Evolutionary conservation across 768 basidiomycete species (phyloP), one percentile per base, ranked within the genome.

Genomic region (Krasilnikovozyma curviuscula): DNA sequence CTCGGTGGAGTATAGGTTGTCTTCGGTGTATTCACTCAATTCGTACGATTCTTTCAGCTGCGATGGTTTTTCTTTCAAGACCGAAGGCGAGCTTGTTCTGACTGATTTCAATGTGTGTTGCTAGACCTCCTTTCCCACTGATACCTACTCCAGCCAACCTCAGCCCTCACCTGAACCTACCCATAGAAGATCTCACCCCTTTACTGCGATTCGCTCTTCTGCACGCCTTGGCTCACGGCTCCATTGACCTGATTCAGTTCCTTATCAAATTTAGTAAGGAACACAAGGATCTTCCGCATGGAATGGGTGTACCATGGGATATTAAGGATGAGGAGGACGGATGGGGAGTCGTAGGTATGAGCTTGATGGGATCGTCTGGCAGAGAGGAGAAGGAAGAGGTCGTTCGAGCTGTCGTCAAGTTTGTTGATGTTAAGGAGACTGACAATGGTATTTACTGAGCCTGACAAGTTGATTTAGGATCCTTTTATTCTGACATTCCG

Each of bases 341-440:
- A 12, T 69, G 85, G 38, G 77, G 80, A 23, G 67, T 63, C 3
- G 46, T 64, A 1, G 59, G 60, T 1, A 58, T 61, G 41, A 56
- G 61, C 6, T 57, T 66, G 14, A 54, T 59, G 21, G 56, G 54
- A 5, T 86, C 53, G 70, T 88, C 67, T 79, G 81, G 80, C 48
- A 80, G 85, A 49, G 73, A 89, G 37, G 89, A 95, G 58, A 72
- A 83, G 54, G 88, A 93, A 64, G 86, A 93, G 63, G 83, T 80
- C 56, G 79, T 88, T 7, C 71, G 85, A 48, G 66, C 83, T 39
- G 69, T 91, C 34, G 75, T 83, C 12, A 70, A 75, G 59, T 27
- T 61, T 56, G 59, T 59, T 57, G 21, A 39, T 16, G 32, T 44
- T 24, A 32, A 25, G 18, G 25, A 35, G 7, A 21, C 2, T 3